Conservation (phyloP, 2,329 filamentous ascomycete genomes). For the Ophiostoma sp. region DNA sequence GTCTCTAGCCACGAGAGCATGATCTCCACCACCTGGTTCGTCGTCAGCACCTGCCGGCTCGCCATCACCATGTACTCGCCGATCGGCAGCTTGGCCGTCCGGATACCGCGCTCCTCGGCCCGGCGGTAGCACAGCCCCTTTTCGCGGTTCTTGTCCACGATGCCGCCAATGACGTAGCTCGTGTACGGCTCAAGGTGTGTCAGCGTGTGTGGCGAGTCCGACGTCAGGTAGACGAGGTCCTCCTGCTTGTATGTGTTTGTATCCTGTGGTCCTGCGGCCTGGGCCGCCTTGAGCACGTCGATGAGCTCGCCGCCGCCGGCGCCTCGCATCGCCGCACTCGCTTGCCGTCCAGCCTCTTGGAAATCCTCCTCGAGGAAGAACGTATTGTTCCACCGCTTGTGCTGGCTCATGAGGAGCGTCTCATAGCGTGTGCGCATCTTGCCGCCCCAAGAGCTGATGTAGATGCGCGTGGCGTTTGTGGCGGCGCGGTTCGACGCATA, state of each 20-base stretch:
- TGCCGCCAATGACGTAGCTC: slow-evolving; percentile 86
- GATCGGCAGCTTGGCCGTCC: slow-evolving; percentile 87
- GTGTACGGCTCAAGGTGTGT: slow-evolving; percentile 78
- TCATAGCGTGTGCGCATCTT: slow-evolving; percentile 69
- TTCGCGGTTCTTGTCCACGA: slow-evolving; percentile 94
- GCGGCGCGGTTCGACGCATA: slow-evolving; percentile 82
- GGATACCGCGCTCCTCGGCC: slow-evolving; percentile 67
- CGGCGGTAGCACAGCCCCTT: slow-evolving; percentile 89
- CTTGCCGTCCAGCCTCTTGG: slow-evolving; percentile 58
- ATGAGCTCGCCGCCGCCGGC: slow-evolving; percentile 51
- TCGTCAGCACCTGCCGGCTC: slow-evolving; percentile 77
- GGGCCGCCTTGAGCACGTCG: slow-evolving; percentile 44
- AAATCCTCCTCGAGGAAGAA: slow-evolving; percentile 71
- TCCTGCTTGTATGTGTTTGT: slow-evolving; percentile 27
- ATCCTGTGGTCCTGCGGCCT: neutral
- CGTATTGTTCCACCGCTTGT: slow-evolving; percentile 74
- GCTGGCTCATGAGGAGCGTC: slow-evolving; percentile 62
- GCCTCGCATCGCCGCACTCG: slow-evolving; percentile 62
- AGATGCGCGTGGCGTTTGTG: slow-evolving; percentile 63
- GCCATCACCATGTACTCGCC: slow-evolving; percentile 92
- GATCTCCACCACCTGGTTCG: slow-evolving; percentile 95
- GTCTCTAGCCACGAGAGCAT: slow-evolving; percentile 90
- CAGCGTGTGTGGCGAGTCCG: slow-evolving; percentile 82
- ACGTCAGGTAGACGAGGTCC: slow-evolving; percentile 76
- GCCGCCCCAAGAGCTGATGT: slow-evolving; percentile 72